These are phyloP conservation scores for Dactylorhiza incarnata DNA, from an alignment of 106 monocot species.

Conservation along the genomic window DNA sequence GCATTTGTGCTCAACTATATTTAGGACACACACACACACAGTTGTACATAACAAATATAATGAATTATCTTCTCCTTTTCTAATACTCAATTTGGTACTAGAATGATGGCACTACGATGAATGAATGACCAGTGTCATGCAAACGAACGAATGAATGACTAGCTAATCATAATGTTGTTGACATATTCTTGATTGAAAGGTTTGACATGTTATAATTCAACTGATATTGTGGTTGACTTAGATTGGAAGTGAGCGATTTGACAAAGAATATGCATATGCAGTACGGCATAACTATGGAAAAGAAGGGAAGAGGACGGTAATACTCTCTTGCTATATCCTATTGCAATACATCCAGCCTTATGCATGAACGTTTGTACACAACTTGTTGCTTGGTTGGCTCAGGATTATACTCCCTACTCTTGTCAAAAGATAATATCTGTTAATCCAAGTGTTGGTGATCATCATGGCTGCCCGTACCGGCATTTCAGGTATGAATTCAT, in stretches of 20 bases:
- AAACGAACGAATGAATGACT: no score
- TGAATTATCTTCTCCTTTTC: no score
- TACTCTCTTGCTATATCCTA: not conserved
- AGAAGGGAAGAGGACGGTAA: slow-evolving; percentile 94
- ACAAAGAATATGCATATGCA: slow-evolving; percentile 89
- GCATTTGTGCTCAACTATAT: no score
- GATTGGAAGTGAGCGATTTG: slow-evolving; percentile 88
- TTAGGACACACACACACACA: no score
- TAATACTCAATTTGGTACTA: no score
- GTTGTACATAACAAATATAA: no score
- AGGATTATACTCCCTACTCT: slow-evolving; percentile 96
- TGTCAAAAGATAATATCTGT: slow-evolving; percentile 95
- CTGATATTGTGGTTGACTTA: slow-evolving; percentile 15
- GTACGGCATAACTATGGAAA: slow-evolving; percentile 94
- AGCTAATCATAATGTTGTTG: no score
- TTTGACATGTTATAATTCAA: no score
- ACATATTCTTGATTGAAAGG: no score
- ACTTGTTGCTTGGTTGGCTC: slow-evolving; percentile 9
- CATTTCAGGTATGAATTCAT: slow-evolving; percentile 67
- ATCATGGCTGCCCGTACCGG: slow-evolving; percentile 88
- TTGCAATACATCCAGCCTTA: slow-evolving; percentile 7
- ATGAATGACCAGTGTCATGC: no score
- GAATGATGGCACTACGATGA: no score
- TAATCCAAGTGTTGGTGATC: slow-evolving; percentile 74
- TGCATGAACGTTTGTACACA: not conserved